Evolutionary conservation across 805 yeast species (phyloP).

Genomic region (Suhomyces kilbournensis): DNA sequence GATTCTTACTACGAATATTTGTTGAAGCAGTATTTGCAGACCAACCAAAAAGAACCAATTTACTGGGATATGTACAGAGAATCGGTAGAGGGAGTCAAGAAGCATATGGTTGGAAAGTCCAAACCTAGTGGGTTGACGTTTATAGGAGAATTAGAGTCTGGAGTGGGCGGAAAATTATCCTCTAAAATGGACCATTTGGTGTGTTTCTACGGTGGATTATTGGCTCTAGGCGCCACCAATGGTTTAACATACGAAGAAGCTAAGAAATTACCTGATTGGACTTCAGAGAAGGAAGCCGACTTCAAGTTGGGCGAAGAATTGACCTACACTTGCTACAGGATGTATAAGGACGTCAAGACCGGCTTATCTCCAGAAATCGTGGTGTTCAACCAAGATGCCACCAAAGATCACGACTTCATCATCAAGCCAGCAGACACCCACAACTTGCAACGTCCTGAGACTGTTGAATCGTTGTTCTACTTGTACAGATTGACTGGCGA

Average conservation of each 20-base stretch:
- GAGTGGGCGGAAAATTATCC: constrained; percentile 57
- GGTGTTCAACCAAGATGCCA: constrained; percentile 63
- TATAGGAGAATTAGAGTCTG: constrained; percentile 74
- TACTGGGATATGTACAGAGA: constrained; percentile 76
- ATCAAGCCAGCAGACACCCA: constrained; percentile 75
- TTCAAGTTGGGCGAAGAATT: constrained; percentile 69
- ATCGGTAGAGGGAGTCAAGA: constrained; percentile 72
- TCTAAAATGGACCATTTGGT: constrained; percentile 90
- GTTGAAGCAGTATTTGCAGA: constrained; percentile 80
- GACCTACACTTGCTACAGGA: constrained; percentile 76
- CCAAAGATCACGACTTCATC: constrained; percentile 51
- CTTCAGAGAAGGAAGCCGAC: constrained; percentile 55
- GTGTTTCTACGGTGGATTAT: constrained; percentile 85
- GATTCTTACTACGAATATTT: constrained; percentile 91
- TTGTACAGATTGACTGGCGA: constrained; percentile 79
- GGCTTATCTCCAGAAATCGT: constrained; percentile 90
- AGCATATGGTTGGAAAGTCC: constrained; percentile 58
- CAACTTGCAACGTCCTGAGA: constrained; percentile 89
- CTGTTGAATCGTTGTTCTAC: constrained; percentile 83
- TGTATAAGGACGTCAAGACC: constrained; percentile 70
- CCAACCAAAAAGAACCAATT: constrained; percentile 55
- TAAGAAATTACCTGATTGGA: constrained; percentile 55
- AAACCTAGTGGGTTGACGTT: constrained; percentile 61
- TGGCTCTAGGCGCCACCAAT: constrained; percentile 85
- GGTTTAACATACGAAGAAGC: constrained; percentile 63